A percentile compares a stretch with the other conserved stretches of the same genome.
Conservation (phyloP, 805 yeast genomes). For the Kluyveromyces lactis region DNA sequence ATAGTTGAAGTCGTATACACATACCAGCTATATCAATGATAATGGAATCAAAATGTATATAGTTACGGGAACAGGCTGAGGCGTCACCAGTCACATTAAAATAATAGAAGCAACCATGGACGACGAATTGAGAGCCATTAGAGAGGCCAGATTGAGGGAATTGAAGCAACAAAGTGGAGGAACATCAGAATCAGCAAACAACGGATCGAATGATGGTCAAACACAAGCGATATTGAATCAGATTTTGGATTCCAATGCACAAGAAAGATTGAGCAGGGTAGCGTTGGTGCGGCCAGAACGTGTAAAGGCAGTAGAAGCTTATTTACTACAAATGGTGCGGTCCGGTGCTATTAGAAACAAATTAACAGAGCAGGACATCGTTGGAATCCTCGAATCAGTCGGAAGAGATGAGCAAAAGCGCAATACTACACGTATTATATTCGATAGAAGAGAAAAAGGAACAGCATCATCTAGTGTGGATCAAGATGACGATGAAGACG, state of each 20-base stretch:
- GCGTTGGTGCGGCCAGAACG: constrained; percentile 86
- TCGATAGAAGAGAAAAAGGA: constrained; percentile 41
- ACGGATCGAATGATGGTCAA: constrained; percentile 27
- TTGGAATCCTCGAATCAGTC: constrained; percentile 72
- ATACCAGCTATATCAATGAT: too few species aligned
- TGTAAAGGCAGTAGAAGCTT: constrained; percentile 79
- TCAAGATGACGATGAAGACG: constrained; percentile 34
- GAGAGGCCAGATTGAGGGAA: constrained; percentile 88
- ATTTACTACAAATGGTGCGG: constrained; percentile 61
- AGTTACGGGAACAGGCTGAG: too few species aligned
- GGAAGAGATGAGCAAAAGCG: constrained; percentile 64
- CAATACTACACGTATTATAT: constrained; percentile 57
- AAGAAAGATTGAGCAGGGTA: constrained; percentile 81
- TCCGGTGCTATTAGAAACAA: constrained; percentile 67
- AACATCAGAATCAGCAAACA: constrained; percentile 7
- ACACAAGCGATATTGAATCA: constrained; percentile 13
- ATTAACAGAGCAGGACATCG: constrained; percentile 75
- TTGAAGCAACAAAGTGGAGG: constrained; percentile 49
- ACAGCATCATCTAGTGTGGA: constrained; percentile 32
- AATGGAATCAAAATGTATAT: too few species aligned
- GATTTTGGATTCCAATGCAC: constrained; percentile 70
- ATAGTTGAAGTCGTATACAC: too few species aligned
- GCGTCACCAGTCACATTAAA: too few species aligned
- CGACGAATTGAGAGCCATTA: constrained; percentile 82
- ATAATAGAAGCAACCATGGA: constrained; percentile 56